A percentile compares a stretch with the other conserved stretches of the same genome.
phyloP scores from a whole-genome alignment of 495 filamentous ascomycete genomes.

The Aeminium ludgeri region DNA sequence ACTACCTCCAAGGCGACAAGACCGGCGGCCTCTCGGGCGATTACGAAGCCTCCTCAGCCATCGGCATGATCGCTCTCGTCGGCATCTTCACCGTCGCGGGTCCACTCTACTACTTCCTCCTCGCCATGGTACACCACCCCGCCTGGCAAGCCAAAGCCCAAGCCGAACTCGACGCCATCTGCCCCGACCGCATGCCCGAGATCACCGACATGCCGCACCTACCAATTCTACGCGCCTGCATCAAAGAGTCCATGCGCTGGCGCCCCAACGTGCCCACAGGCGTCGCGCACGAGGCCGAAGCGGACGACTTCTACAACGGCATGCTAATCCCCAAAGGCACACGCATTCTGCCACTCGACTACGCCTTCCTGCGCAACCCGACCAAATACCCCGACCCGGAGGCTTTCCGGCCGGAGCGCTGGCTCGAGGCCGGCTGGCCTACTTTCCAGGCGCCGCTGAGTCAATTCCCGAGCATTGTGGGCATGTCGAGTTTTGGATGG shows the following conservation, averaged over 20 bases:
- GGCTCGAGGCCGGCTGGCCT: slow-evolving; percentile 21
- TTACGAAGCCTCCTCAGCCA: slow-evolving; percentile 11
- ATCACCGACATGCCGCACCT: slow-evolving; percentile 16
- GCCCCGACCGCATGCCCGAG: slow-evolving; percentile 13
- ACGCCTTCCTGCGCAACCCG: slow-evolving; percentile 23
- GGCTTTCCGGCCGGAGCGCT: slow-evolving; percentile 24
- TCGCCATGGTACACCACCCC: too few relatives aligned
- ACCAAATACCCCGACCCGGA: slow-evolving; percentile 25
- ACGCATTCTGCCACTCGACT: slow-evolving; percentile 15
- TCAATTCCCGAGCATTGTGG: slow-evolving; percentile 18
- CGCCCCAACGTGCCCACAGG: slow-evolving; percentile 17
- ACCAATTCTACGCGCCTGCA: slow-evolving; percentile 16
- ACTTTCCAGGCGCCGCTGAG: slow-evolving; percentile 20
- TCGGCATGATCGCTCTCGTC: slow-evolving; percentile 19
- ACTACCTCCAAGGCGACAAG: slow-evolving; percentile 13
- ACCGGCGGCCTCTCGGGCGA: slow-evolving; percentile 12
- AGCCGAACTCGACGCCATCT: too few relatives aligned
- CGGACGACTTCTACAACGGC: slow-evolving; percentile 21
- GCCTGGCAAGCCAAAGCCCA: too few relatives aligned
- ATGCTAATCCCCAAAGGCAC: slow-evolving; percentile 22
- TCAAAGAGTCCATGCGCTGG: slow-evolving; percentile 22
- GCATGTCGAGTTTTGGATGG: slow-evolving; percentile 20
- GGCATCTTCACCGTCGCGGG: slow-evolving; percentile 15
- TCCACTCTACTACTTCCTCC: too few relatives aligned
- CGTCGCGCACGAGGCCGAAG: slow-evolving; percentile 17